Percentiles rank a stretch among this genome's conserved stretches.
These are phyloP conservation scores for Silene vulgaris DNA, from an alignment of 179 eudicot species.

Conservation along the genomic window DNA sequence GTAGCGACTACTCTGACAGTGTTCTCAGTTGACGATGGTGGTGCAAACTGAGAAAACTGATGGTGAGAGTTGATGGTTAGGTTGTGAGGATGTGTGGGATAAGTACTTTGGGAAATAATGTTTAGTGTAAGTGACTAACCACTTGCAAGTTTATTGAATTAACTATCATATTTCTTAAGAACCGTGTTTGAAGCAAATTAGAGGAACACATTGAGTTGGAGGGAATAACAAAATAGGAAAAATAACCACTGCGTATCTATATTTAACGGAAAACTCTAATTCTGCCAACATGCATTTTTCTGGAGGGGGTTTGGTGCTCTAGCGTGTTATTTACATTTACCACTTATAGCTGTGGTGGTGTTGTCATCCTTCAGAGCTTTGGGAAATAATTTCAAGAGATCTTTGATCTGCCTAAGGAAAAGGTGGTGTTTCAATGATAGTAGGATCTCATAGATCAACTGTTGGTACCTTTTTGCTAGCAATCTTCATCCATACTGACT, in stretches of 20 bases:
- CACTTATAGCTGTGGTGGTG: not conserved
- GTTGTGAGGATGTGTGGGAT: too few species aligned
- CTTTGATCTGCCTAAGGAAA: not conserved
- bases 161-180: too few species aligned
- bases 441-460: not conserved
- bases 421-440: not conserved
- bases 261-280: not conserved
- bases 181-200: too few species aligned
- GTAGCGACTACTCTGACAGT: too few species aligned
- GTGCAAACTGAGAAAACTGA: too few species aligned
- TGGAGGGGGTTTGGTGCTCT: not conserved
- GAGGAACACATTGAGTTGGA: too few species aligned
- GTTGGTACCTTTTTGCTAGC: not conserved
- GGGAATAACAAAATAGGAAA: not conserved
- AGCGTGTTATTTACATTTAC: not conserved
- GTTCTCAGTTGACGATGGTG: too few species aligned
- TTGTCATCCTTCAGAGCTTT: constrained; percentile 3
- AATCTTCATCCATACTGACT: not conserved
- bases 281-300: not conserved
- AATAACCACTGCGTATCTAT: not conserved
- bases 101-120: too few species aligned
- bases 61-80: too few species aligned
- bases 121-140: too few species aligned
- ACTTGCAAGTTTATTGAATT: too few species aligned
- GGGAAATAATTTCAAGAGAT: not conserved